Base-by-base conservation (phyloP, 129 eudicot species). In the Deinandra increscens region DNA sequence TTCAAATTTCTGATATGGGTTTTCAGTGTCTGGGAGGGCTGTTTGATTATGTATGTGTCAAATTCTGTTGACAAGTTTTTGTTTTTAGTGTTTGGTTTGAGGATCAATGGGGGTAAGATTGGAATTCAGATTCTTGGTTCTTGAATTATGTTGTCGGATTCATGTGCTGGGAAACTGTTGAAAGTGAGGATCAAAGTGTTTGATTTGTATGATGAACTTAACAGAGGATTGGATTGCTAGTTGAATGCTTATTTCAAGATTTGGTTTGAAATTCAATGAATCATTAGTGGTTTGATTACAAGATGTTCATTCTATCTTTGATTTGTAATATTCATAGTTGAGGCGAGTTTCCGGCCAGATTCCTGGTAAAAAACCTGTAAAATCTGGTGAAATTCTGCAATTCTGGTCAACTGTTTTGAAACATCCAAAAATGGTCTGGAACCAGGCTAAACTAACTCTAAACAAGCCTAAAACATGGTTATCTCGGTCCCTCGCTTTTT, bases 1-100 rank as follows among this genome's bases (percentile, higher is more conserved):
- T n/a, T n/a, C n/a, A n/a, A n/a, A 14, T 56, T 64, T 71, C 33
- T 67, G 70, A 79, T 68, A 15, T 78, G 64, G 74, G 82, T 58
- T 56, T 72, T 46, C 23, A 41, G 48, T 73, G 17, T 45, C 39
- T 4, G 55, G 4, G 22, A 34, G 73, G 76, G 19, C 33, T 66
- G 67, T 12, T 36, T 55, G 22, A 43, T 66, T 41, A 15, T 65
- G 70, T 41, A 15, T 65, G 70, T n/a, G 45, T 67, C 51, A 51
- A 43, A 26, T 66, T 67, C 26, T 39, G 39, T 33, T 38, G 44
- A 26, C 19, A 49, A 29, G 77, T 5, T 72, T 46, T 55, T 41
- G 59, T 66, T 69, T 76, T 69, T 60, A 69, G 66, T 71, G 58
- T 9, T 70, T 71, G 72, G 14, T 62, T 78, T 71, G 49, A 42